Conservation (phyloP, 495 filamentous ascomycete species). For the Hypoxylon fuscum region DNA sequence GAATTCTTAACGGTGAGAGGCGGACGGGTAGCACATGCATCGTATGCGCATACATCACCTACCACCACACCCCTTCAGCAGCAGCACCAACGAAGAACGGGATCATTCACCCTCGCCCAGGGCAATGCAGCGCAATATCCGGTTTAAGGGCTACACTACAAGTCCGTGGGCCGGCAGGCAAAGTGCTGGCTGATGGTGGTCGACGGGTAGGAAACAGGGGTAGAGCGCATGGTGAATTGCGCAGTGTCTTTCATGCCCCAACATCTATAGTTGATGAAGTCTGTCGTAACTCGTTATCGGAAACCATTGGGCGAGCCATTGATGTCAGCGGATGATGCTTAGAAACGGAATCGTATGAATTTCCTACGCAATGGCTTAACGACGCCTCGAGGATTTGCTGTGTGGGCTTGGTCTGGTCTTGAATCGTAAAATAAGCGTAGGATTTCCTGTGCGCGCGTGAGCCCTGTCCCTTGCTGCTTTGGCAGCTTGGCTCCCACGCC, state of each 20-base stretch:
- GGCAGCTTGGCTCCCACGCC: constrained; percentile 25
- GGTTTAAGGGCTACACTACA: constrained; percentile 15
- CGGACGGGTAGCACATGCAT: constrained; percentile 37
- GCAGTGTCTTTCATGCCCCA: neutral
- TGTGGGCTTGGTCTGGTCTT: constrained; percentile 4
- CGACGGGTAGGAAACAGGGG: constrained; percentile 13
- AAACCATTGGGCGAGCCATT: neutral
- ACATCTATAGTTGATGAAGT: no score
- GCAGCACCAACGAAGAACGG: constrained; percentile 33
- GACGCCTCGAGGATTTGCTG: constrained; percentile 1
- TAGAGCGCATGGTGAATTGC: constrained; percentile 12
- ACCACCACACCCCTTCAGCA: constrained; percentile 24
- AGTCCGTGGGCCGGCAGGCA: constrained; percentile 22
- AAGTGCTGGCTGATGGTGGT: constrained; percentile 7
- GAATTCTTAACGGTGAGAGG: constrained; percentile 39
- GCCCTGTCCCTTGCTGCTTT: constrained; percentile 37
- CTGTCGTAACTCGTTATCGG: no score
- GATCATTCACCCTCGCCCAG: constrained; percentile 31
- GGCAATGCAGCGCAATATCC: constrained; percentile 28
- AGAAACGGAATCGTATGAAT: constrained; percentile 1
- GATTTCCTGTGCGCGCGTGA: constrained; percentile 31
- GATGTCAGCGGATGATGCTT: neutral
- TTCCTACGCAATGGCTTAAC: no score
- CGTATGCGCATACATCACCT: constrained; percentile 37
- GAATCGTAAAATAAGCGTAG: constrained; percentile 8